A percentile compares a stretch with the other conserved stretches of the same genome.
Evolutionary conservation across 805 yeast species (phyloP).

Genomic region (Kluyveromyces dobzhanskii): DNA sequence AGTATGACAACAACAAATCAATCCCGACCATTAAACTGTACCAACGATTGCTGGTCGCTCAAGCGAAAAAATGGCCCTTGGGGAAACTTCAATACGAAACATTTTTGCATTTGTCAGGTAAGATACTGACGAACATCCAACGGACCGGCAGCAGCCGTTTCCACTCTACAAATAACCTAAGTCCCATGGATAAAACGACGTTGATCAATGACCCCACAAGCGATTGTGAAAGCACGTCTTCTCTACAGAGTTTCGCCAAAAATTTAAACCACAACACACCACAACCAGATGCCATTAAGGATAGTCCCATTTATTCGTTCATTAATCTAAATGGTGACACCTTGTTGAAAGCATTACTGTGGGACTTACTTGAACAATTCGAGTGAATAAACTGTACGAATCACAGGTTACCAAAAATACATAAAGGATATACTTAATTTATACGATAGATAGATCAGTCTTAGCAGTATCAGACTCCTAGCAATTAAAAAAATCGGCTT

Average conservation of each 20-base stretch:
- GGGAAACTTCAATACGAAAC: constrained; percentile 23
- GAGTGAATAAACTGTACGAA: too few species aligned
- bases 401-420: too few species aligned
- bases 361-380: not conserved
- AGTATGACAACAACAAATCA: not conserved
- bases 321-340: not conserved
- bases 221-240: not conserved
- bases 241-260: not conserved
- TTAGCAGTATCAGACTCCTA: too few species aligned
- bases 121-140: constrained; percentile 12
- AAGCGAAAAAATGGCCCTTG: constrained; percentile 23
- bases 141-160: not conserved
- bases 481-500: too few species aligned
- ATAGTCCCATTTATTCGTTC: too few species aligned
- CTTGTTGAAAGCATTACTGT: not conserved
- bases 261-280: too few species aligned
- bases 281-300: too few species aligned
- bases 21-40: not conserved
- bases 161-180: too few species aligned
- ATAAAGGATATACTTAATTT: too few species aligned
- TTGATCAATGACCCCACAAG: too few species aligned
- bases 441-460: too few species aligned
- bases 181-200: too few species aligned
- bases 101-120: constrained; percentile 20
- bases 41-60: constrained; percentile 14